Conservation (phyloP, 2,329 filamentous ascomycete species). For the Phoma herbarum region DNA sequence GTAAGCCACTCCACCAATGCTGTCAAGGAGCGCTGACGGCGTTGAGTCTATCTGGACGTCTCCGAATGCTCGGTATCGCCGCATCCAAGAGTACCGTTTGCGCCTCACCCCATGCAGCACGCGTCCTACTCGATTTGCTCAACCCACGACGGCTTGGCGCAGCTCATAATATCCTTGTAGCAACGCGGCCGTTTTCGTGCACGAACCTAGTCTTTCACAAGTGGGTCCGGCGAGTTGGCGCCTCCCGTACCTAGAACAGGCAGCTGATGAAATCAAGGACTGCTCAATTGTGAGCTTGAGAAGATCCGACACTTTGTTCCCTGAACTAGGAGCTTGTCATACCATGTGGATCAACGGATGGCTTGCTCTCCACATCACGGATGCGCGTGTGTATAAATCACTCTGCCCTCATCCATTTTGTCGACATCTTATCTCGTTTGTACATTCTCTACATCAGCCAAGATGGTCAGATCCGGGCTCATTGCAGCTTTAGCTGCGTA, state of each 20-base stretch:
- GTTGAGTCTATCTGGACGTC: constrained; percentile 1
- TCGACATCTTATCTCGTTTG: neutral
- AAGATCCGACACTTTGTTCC: constrained; percentile 5
- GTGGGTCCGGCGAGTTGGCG: constrained; percentile 20
- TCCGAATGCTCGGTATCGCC: constrained; percentile 5
- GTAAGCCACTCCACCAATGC: constrained; percentile 4
- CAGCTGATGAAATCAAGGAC: constrained; percentile 18
- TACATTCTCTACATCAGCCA: constrained; percentile 16
- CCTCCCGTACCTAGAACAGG: constrained; percentile 13
- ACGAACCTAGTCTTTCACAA: constrained; percentile 20
- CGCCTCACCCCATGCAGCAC: constrained; percentile 19
- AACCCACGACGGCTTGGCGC: constrained; percentile 24
- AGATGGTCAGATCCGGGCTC: constrained; percentile 37
- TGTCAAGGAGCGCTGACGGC: constrained; percentile 7
- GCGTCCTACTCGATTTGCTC: constrained; percentile 17
- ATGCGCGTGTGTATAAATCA: constrained; percentile 25
- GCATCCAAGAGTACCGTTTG: neutral
- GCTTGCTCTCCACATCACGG: constrained; percentile 6
- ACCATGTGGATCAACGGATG: constrained; percentile 6
- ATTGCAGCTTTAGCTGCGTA: constrained; percentile 40
- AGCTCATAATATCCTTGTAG: constrained; percentile 22
- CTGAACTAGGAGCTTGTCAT: constrained; percentile 6
- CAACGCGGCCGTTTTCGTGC: constrained; percentile 16
- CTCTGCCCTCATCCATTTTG: constrained; percentile 6
- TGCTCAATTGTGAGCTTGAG: constrained; percentile 12